Percentiles rank a stretch among this genome's conserved stretches.
Conservation (phyloP, 2,329 filamentous ascomycete species). For the Plenodomus biglobosus region DNA sequence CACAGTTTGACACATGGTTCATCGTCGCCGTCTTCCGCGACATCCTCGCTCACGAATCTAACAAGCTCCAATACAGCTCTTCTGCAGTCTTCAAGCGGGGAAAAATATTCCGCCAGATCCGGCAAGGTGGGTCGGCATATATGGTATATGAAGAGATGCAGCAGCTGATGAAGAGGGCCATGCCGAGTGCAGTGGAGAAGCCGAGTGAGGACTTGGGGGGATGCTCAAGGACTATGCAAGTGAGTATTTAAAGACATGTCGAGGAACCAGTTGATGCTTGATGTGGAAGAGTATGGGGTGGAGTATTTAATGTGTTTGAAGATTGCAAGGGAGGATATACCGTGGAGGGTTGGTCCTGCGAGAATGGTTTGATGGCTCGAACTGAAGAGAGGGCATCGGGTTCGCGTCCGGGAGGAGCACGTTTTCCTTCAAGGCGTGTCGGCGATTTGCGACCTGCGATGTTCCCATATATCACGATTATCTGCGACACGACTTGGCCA, state of each 20-base stretch:
- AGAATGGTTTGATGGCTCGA: not conserved
- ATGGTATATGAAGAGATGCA: constrained; percentile 28
- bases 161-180: constrained; percentile 13
- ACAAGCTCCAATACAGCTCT: constrained; percentile 1
- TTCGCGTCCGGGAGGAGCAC: no score
- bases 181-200: constrained; percentile 17
- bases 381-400: no score
- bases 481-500: no score
- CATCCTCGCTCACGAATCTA: constrained; percentile 25
- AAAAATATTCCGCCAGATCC: constrained; percentile 31
- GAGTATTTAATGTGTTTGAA: constrained; percentile 42
- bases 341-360: constrained; percentile 23
- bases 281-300: constrained; percentile 31
- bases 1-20: constrained; percentile 28
- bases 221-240: constrained; percentile 31
- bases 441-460: no score
- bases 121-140: constrained; percentile 31
- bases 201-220: constrained; percentile 26
- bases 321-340: constrained; percentile 28
- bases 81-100: constrained; percentile 17
- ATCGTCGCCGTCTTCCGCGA: constrained; percentile 38
- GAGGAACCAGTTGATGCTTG: constrained; percentile 28
- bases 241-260: constrained; percentile 14
- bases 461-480: no score
- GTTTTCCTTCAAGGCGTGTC: no score